These are phyloP conservation scores for Epicoccum nigrum DNA, from an alignment of 2,329 filamentous ascomycete species.

Conservation along the genomic window DNA sequence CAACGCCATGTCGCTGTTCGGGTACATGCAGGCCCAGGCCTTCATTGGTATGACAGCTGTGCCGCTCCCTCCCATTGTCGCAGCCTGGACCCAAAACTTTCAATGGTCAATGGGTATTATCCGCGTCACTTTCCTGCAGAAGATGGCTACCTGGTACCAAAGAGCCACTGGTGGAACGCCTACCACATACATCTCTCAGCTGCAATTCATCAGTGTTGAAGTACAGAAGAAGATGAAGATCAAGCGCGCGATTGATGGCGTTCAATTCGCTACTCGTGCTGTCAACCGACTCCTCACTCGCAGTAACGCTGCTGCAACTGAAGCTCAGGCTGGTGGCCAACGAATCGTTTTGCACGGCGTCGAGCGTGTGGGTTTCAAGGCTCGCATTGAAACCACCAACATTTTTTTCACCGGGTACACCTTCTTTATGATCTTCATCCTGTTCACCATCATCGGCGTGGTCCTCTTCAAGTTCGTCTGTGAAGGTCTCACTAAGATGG, in stretches of 20 bases:
- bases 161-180: constrained; percentile 88
- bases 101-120: constrained; percentile 99
- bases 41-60: constrained; percentile 87
- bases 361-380: constrained; percentile 84
- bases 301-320: constrained; percentile 55
- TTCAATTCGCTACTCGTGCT: constrained; percentile 23
- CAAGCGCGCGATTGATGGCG: constrained; percentile 35
- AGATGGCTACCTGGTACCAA: constrained; percentile 93
- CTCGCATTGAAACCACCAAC: constrained; percentile 86
- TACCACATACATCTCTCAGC: constrained; percentile 75
- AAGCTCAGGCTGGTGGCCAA: constrained; percentile 38
- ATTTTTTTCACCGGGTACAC: constrained; percentile 89
- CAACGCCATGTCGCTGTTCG: constrained; percentile 90
- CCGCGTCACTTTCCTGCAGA: constrained; percentile 82
- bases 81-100: constrained; percentile 96
- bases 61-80: constrained; percentile 81
- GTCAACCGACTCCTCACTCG: constrained; percentile 45
- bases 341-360: constrained; percentile 75
- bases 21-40: constrained; percentile 93
- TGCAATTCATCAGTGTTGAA: constrained; percentile 79
- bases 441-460: constrained; percentile 74
- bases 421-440: constrained; percentile 86
- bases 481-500: constrained; percentile 75
- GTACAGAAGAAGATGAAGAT: constrained; percentile 76
- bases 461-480: constrained; percentile 80